Base-by-base conservation (phyloP, 352 stramenopile species). In the Nothophytophthora sp. region DNA sequence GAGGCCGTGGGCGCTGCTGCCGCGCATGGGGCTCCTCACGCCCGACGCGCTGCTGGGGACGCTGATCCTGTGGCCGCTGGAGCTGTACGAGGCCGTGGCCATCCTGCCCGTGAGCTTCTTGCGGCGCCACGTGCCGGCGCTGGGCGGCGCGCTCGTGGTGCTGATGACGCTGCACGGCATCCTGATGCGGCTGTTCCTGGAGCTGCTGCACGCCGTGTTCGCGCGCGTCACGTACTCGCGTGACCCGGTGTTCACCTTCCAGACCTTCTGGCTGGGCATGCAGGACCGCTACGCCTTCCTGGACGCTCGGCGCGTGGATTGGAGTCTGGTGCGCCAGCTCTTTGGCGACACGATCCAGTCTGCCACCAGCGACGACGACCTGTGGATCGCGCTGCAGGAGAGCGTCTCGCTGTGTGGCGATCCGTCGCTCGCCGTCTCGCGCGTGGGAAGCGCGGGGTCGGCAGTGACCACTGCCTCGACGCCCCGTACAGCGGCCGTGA, bases 371-470 rank as follows among this genome's bases (percentile, higher is more conserved):
- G 81, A 94, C 32, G 80, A 94, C 28, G 83, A 94, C 38, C 60
- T 94, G 11, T 91, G 80, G 79, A 79, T 91, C 39, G 79, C 83
- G 24, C 60, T 92, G 8, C 76, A 90, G 20, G 81, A 90, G 28
- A 90, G 74, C 57, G 63, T 90, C 23, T 78, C 71, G 20, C 49
- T 94, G 4, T 88, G 76, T 41, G 80, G 84, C 39, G 83, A 94
- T 53, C 55, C 81, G 24, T 79, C 76, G 30, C 71, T 94, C 12
- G 62, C 61, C 2, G 65, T 88, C 22, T 70, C 80, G 9, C 60
- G 70, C 11, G 42, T 48, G n/a, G n/a, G n/a, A n/a, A n/a, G n/a
- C 9, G 51, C 58, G 6, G 44, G 33, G 22, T 35, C 40, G n/a
- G 32, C 23, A 3, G 20, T 52, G 4, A 11, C 34, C 2, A 24